phyloP scores from a whole-genome alignment of 805 yeast genomes.

The Myxozyma kluyveri region DNA sequence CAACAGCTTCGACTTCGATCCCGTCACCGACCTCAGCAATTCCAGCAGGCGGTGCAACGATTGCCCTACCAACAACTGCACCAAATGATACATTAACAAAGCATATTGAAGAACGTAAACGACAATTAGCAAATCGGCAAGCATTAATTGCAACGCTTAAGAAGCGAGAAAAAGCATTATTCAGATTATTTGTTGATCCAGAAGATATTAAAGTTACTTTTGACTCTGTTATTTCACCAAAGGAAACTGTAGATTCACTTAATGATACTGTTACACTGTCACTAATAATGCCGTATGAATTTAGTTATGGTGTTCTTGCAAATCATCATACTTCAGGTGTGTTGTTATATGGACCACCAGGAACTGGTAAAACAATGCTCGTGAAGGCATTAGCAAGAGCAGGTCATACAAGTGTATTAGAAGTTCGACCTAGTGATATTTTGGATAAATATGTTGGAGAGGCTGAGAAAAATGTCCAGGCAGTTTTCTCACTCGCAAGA shows the following conservation, averaged over 20 bases:
- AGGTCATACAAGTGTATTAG: slow-evolving; percentile 94
- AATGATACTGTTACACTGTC: slow-evolving; percentile 20
- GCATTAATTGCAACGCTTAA: slow-evolving; percentile 11
- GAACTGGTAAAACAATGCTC: slow-evolving; percentile 92
- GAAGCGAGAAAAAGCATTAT: slow-evolving; percentile 18
- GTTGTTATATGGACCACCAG: slow-evolving; percentile 94
- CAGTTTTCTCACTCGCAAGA: slow-evolving; percentile 94
- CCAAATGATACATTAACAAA: slow-evolving; percentile 5
- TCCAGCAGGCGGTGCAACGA: background rate
- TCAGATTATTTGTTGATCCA: slow-evolving; percentile 16
- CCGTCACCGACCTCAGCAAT: background rate
- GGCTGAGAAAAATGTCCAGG: slow-evolving; percentile 91
- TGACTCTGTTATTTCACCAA: slow-evolving; percentile 18
- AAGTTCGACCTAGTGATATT: slow-evolving; percentile 96
- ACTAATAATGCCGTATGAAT: slow-evolving; percentile 26
- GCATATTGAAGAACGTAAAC: slow-evolving; percentile 7
- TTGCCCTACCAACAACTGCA: background rate
- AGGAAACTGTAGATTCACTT: slow-evolving; percentile 18
- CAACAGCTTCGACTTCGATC: background rate
- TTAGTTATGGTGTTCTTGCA: slow-evolving; percentile 25
- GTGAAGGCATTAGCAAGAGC: slow-evolving; percentile 99
- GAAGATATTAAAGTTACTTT: slow-evolving; percentile 19
- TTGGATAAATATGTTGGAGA: slow-evolving; percentile 98
- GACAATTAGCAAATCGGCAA: background rate
- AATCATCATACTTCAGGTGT: slow-evolving; percentile 73